Conservation (phyloP, 768 basidiomycete genomes). For the Kwoniella dendrophila region DNA sequence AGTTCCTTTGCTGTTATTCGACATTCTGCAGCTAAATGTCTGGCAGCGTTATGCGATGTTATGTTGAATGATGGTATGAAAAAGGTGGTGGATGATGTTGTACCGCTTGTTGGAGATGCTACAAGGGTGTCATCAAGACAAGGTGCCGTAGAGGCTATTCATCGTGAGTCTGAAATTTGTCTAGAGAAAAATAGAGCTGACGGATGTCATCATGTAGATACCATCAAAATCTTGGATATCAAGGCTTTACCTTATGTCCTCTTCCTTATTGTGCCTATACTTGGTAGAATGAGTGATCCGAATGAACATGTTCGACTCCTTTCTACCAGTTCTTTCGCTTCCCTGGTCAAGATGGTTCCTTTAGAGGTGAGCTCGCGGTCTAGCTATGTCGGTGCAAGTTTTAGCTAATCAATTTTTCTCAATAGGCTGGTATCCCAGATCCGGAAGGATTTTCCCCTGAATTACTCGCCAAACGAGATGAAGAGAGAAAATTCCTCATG, state of each 20-base stretch:
- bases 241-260: slow-evolving; percentile 95
- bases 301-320: slow-evolving; percentile 89
- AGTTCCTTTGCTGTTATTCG: slow-evolving; percentile 88
- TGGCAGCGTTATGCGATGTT: slow-evolving; percentile 83
- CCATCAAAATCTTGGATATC: slow-evolving; percentile 87
- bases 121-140: slow-evolving; percentile 74
- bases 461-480: slow-evolving; percentile 77
- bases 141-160: slow-evolving; percentile 85
- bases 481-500: slow-evolving; percentile 85
- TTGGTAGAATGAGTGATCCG: slow-evolving; percentile 94
- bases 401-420: no score
- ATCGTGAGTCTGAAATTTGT: slow-evolving; percentile 66
- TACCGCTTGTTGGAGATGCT: slow-evolving; percentile 81
- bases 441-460: slow-evolving; percentile 89
- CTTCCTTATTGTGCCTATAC: slow-evolving; percentile 91
- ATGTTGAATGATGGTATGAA: slow-evolving; percentile 85
- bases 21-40: slow-evolving; percentile 79
- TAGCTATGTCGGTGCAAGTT: no score
- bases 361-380: slow-evolving; percentile 68
- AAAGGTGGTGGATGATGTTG: slow-evolving; percentile 78
- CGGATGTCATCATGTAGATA: slow-evolving; percentile 63
- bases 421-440: slow-evolving; percentile 93
- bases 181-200: background rate
- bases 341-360: slow-evolving; percentile 96
- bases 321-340: slow-evolving; percentile 96